Evolutionary conservation across 78 protist species (phyloP), one percentile per base, ranked within the genome.

Genomic region (Dictyostelium discoideum): DNA sequence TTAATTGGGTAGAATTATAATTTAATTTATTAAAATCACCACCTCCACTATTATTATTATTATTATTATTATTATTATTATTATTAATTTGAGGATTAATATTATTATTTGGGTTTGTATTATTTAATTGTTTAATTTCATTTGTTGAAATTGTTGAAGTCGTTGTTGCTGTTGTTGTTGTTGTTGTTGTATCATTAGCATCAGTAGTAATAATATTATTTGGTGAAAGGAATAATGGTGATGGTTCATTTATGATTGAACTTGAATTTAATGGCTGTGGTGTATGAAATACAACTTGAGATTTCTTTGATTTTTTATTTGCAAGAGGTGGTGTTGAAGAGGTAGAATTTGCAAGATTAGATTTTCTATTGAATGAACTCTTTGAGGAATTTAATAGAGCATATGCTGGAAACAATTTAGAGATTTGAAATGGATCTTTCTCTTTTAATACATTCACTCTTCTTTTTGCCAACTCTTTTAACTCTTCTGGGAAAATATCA

Each of bases 401-500:
- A 39, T 84, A 60, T 1, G 73, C 73, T 14, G 92, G 92, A 32
- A 86, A 86, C 5, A 90, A n/a, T 3, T 80, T 72, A 11, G 78
- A 73, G 11, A 90, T 90, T 18, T 69, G 39, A 72, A 90, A 90
- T 90, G 95, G 95, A 50, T 90, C 81, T 24, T 16, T 50, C 60
- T 90, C 95, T 46, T 90, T 80, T 40, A 90, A 46, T 6, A 90
- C 95, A 32, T 82, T 63, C 0, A 90, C 95, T 20, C 95, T 74
- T 54, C 95, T 22, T 32, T 82, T 90, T 3, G 95, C 95, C 44
- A 90, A 22, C 44, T 90, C 95, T 63, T 83, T 63, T 24, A 90
- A 44, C 39, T 90, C 95, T 1, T 90, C 95, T 44, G 95, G 95
- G 26, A 90, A 90, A 13, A 90, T 90, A 39, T 90, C 95, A 50